phyloP scores from a whole-genome alignment of 805 yeast species.

The Saturnispora besseyi region DNA sequence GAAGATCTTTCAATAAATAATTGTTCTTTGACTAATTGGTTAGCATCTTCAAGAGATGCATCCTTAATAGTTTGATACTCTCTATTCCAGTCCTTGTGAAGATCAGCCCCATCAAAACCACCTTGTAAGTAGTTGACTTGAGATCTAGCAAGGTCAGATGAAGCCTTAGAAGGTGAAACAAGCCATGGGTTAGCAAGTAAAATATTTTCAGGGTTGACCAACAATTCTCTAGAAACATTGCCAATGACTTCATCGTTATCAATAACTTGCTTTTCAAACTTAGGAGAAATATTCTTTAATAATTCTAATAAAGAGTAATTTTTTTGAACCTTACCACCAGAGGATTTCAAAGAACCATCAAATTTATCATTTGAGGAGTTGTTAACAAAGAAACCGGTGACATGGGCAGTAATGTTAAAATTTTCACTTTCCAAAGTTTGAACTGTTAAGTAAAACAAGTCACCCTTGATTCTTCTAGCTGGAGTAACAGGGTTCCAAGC shows the following conservation, averaged over 20 bases:
- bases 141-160: conserved; percentile 51
- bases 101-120: conserved; percentile 53
- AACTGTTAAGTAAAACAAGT: conserved; percentile 63
- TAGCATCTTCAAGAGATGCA: conserved; percentile 44
- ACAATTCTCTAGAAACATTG: conserved; percentile 42
- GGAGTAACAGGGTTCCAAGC: conserved; percentile 84
- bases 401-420: conserved; percentile 68
- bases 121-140: conserved; percentile 46
- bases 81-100: conserved; percentile 76
- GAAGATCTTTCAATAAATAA: conserved; percentile 58
- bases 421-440: conserved; percentile 77
- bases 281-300: conserved; percentile 56
- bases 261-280: conserved; percentile 44
- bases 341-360: conserved; percentile 48
- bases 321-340: conserved; percentile 11
- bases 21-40: conserved; percentile 65
- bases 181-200: conserved; percentile 74
- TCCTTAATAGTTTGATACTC: conserved; percentile 81
- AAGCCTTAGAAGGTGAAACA: conserved; percentile 22
- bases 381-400: conserved; percentile 73
- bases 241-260: conserved; percentile 40
- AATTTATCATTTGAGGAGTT: conserved; percentile 58
- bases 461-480: conserved; percentile 56
- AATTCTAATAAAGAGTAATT: conserved; percentile 50
- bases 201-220: conserved; percentile 51